Conservation (phyloP, 2,329 filamentous ascomycete genomes). For the Karstenula rhodostoma region DNA sequence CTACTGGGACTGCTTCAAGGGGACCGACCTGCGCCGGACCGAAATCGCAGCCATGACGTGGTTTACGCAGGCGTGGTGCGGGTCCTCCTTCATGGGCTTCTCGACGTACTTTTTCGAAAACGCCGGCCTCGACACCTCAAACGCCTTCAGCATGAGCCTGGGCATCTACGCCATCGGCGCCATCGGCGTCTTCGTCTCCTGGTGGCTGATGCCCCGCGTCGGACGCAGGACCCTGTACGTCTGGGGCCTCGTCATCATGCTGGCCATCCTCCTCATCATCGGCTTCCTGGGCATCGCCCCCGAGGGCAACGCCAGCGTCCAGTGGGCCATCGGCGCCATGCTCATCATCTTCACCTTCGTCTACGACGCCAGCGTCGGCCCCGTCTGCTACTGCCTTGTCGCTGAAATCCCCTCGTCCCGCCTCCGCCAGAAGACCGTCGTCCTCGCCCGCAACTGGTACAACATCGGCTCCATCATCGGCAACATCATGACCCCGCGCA, state of each 20-base stretch:
- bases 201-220: conserved; percentile 78
- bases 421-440: conserved; percentile 90
- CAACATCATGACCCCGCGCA: conserved; percentile 55
- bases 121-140: conserved; percentile 54
- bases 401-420: conserved; percentile 83
- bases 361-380: conserved; percentile 87
- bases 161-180: conserved; percentile 68
- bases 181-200: conserved; percentile 75
- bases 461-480: conserved; percentile 83
- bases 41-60: conserved; percentile 68
- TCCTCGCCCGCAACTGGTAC: conserved; percentile 77
- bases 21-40: conserved; percentile 79
- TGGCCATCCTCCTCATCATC: conserved; percentile 76
- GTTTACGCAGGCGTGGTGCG: conserved; percentile 56
- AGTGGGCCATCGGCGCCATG: conserved; percentile 47
- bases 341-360: conserved; percentile 63
- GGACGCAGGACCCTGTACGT: conserved; percentile 80
- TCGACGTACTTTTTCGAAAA: conserved; percentile 59
- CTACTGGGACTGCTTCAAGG: conserved; percentile 85
- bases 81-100: conserved; percentile 45
- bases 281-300: conserved; percentile 75
- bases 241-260: conserved; percentile 66
- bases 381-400: conserved; percentile 88
- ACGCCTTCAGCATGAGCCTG: conserved; percentile 56
- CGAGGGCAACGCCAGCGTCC: conserved; percentile 55